These are phyloP conservation scores for Dovyalis caffra DNA, from an alignment of 345 rosid genomes.

Conservation along the genomic window DNA sequence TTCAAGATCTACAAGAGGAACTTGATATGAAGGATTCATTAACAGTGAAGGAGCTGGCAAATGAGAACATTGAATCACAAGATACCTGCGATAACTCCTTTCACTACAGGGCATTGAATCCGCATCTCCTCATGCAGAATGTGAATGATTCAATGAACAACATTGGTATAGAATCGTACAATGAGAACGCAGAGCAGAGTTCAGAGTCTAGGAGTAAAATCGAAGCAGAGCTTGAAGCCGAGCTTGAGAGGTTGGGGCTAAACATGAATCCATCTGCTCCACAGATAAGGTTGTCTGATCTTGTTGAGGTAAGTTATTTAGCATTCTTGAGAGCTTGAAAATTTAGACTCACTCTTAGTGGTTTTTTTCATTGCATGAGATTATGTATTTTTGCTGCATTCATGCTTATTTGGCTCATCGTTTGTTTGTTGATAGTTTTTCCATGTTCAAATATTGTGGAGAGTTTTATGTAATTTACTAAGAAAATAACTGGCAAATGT, in stretches of 20 bases:
- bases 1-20: conserved; percentile 76
- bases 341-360: neutral
- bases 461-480: neutral
- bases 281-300: conserved; percentile 45
- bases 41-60: conserved; percentile 53
- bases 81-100: conserved; percentile 32
- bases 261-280: conserved; percentile 46
- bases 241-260: conserved; percentile 83
- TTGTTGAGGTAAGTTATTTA: conserved; percentile 46
- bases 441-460: neutral
- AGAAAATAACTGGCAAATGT: neutral
- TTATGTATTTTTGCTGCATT: neutral
- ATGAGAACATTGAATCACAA: conserved; percentile 43
- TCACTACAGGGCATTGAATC: conserved; percentile 22
- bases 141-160: conserved; percentile 19
- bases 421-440: neutral
- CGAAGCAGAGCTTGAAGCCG: conserved; percentile 98
- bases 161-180: conserved; percentile 27
- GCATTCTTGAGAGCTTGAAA: conserved; percentile 2
- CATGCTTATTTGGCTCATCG: neutral
- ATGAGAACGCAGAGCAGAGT: conserved; percentile 37
- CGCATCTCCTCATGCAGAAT: conserved; percentile 15
- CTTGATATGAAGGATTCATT: conserved; percentile 64
- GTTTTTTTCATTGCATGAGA: neutral
- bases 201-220: conserved; percentile 63